Percentiles rank a stretch among this genome's conserved stretches.
phyloP scores from a whole-genome alignment of 176 grass and related monocot species.

The Tillandsia fasciculata region DNA sequence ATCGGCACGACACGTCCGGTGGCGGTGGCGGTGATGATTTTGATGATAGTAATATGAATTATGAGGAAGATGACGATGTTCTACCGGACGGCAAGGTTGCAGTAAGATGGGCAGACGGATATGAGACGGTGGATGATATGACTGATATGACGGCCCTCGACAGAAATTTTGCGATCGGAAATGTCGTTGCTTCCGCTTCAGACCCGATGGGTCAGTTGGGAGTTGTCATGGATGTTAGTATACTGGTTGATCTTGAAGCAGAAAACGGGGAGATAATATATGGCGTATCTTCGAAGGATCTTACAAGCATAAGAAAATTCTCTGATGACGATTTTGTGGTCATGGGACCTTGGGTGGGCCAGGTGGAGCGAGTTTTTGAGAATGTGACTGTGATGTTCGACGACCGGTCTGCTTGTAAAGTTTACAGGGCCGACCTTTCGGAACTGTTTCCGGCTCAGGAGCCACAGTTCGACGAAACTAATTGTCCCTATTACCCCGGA shows the following conservation, averaged over 20 bases:
- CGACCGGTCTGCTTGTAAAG: slow-evolving; percentile 85
- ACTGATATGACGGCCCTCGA: slow-evolving; percentile 41
- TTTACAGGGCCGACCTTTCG: slow-evolving; percentile 63
- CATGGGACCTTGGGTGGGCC: slow-evolving; percentile 69
- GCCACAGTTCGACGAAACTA: slow-evolving; percentile 49
- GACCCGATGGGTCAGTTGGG: slow-evolving; percentile 88
- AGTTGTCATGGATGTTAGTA: slow-evolving; percentile 51
- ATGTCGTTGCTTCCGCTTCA: slow-evolving; percentile 63
- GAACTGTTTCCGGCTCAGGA: slow-evolving; percentile 40
- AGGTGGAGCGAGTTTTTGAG: slow-evolving; percentile 81
- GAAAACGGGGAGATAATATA: slow-evolving; percentile 43
- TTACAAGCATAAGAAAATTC: slow-evolving; percentile 72
- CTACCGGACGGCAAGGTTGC: slow-evolving; percentile 68
- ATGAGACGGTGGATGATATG: slow-evolving; percentile 57
- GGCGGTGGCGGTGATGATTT: slow-evolving; percentile 27
- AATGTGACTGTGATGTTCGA: slow-evolving; percentile 92
- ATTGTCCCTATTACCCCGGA: slow-evolving; percentile 85
- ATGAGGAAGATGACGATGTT: slow-evolving; percentile 35
- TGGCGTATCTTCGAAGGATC: slow-evolving; percentile 55
- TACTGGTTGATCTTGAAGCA: slow-evolving; percentile 57
- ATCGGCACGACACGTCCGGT: too few species aligned
- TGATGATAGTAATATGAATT: slow-evolving; percentile 31
- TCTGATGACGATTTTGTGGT: slow-evolving; percentile 86
- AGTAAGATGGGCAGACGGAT: slow-evolving; percentile 59
- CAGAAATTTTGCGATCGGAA: slow-evolving; percentile 73